A percentile compares a stretch with the other conserved stretches of the same genome.
Evolutionary conservation across 148 eudicot species (phyloP).

Genomic region (Cornus controversa): DNA sequence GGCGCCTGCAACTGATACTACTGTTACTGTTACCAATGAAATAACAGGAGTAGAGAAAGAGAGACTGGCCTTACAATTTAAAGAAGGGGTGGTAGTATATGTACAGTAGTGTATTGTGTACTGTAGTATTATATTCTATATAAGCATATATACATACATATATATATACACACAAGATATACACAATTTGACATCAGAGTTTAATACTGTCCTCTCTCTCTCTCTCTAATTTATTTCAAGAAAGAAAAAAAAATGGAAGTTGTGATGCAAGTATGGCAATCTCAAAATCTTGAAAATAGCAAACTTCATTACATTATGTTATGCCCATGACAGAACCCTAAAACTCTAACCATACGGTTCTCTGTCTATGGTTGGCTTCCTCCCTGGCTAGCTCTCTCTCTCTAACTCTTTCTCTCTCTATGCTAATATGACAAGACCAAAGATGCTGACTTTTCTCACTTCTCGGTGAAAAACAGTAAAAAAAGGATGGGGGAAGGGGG

Average conservation of each 20-base stretch:
- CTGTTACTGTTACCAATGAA: conserved; percentile 34
- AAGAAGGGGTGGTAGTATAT: conserved; percentile 8
- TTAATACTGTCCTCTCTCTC: too few species aligned
- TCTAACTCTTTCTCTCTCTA: not conserved
- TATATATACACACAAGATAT: not conserved
- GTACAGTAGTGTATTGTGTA: not conserved
- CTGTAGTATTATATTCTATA: not conserved
- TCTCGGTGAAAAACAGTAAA: conserved; percentile 11
- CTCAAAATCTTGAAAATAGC: too few species aligned
- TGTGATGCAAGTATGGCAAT: too few species aligned
- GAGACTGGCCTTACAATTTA: conserved; percentile 9
- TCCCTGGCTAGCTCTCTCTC: not conserved
- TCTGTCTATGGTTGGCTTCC: not conserved
- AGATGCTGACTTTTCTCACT: conserved; percentile 31
- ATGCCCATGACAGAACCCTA: too few species aligned
- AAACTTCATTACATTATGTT: too few species aligned
- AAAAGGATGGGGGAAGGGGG: not conserved
- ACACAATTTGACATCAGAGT: not conserved
- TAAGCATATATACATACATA: too few species aligned
- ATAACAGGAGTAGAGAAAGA: conserved; percentile 4
- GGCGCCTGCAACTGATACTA: conserved; percentile 30
- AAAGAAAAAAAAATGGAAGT: not conserved
- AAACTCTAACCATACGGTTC: conserved; percentile 2
- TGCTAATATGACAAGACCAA: conserved; percentile 29
- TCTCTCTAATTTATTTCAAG: not conserved